These are phyloP conservation scores for Cryptosporidium parvum DNA, from an alignment of 169 alveolate species.

Conservation along the genomic window DNA sequence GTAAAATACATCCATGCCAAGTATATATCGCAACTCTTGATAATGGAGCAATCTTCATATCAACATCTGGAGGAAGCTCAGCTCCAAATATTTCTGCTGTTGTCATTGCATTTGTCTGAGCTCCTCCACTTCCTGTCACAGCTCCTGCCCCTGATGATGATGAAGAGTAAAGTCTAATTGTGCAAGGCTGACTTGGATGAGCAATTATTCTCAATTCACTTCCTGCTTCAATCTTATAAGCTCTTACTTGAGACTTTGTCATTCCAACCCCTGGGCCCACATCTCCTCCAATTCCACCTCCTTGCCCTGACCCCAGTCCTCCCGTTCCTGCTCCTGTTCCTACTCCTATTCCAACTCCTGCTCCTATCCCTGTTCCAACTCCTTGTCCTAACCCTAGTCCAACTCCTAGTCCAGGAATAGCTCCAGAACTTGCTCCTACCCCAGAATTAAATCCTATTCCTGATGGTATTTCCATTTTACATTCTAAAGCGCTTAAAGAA, in stretches of 20 bases:
- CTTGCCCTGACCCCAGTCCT: not conserved
- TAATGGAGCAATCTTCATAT: constrained; percentile 82
- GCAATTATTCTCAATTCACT: constrained; percentile 69
- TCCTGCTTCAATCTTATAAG: constrained; percentile 73
- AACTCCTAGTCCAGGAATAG: not conserved
- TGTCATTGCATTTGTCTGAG: constrained; percentile 22
- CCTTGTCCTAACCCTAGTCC: not conserved
- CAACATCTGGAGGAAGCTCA: constrained; percentile 87
- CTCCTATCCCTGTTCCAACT: not conserved
- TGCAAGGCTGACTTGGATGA: constrained; percentile 52
- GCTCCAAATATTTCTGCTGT: constrained; percentile 89
- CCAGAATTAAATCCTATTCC: not conserved
- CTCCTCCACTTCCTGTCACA: not conserved
- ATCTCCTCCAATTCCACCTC: not conserved
- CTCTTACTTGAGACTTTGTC: constrained; percentile 69
- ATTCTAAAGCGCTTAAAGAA: not conserved
- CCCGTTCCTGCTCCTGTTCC: not conserved
- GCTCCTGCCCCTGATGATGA: not conserved
- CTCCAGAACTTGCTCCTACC: not conserved
- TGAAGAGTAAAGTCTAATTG: constrained; percentile 57
- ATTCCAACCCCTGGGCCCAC: not conserved
- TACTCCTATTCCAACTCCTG: not conserved
- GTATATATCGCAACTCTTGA: constrained; percentile 88
- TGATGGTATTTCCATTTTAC: not conserved
- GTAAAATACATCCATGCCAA: constrained; percentile 89